These are phyloP conservation scores for Sindora glabra DNA, from an alignment of 306 rosid genomes.

Conservation along the genomic window DNA sequence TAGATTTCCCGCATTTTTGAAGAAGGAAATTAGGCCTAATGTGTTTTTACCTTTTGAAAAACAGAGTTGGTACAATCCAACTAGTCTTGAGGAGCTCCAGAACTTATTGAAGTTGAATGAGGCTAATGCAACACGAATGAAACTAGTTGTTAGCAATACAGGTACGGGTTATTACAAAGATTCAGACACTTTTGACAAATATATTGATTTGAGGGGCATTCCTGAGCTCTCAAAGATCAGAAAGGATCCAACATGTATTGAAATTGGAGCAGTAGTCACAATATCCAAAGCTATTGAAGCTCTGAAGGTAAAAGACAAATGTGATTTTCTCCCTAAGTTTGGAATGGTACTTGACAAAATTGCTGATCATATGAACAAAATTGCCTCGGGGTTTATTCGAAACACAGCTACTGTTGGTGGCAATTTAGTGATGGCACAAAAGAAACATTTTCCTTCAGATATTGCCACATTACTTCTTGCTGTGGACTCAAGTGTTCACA, in stretches of 20 bases:
- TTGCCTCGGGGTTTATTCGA: slow-evolving; percentile 57
- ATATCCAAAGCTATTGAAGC: slow-evolving; percentile 62
- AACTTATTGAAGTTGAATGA: slow-evolving; percentile 22
- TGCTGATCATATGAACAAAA: slow-evolving; percentile 66
- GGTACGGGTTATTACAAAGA: slow-evolving; percentile 78
- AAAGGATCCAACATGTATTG: slow-evolving; percentile 51
- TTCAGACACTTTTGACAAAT: slow-evolving; percentile 32
- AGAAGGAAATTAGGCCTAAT: slow-evolving; percentile 30
- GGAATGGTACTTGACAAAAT: slow-evolving; percentile 38
- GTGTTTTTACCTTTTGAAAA: slow-evolving; percentile 32
- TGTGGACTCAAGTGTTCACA: too few species aligned
- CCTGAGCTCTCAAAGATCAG: slow-evolving; percentile 46
- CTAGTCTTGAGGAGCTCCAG: slow-evolving; percentile 43
- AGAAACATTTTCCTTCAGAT: too few species aligned
- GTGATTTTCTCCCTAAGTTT: slow-evolving; percentile 25
- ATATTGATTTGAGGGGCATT: slow-evolving; percentile 47
- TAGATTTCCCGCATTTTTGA: slow-evolving; percentile 60
- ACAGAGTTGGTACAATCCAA: slow-evolving; percentile 54
- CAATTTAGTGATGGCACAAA: too few species aligned
- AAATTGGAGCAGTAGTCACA: slow-evolving; percentile 63
- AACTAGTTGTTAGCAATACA: slow-evolving; percentile 72
- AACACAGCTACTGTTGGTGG: too few species aligned
- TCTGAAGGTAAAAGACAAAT: slow-evolving; percentile 19
- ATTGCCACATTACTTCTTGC: too few species aligned
- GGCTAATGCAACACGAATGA: slow-evolving; percentile 14